Conservation (phyloP, 1,139 yeast genomes). For the Candida gigantensis region DNA sequence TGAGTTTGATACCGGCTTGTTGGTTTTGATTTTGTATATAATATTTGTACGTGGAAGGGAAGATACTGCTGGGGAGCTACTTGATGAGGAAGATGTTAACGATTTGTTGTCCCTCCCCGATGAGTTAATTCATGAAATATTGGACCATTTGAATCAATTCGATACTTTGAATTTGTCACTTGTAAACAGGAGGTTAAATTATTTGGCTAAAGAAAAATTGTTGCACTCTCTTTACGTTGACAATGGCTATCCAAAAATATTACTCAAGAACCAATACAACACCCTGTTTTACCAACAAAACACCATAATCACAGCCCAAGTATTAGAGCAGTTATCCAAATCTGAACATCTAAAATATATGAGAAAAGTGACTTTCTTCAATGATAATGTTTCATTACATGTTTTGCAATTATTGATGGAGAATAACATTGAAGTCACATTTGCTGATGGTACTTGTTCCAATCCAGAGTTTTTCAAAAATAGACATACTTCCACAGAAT, state of each 20-base stretch:
- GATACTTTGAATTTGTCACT: slow-evolving; percentile 11
- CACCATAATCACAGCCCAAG: slow-evolving; percentile 5
- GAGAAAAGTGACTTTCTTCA: slow-evolving; percentile 5
- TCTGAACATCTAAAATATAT: slow-evolving; percentile 1
- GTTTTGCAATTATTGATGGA: slow-evolving; percentile 1
- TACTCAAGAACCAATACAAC: slow-evolving; percentile 1
- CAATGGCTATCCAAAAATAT: slow-evolving; percentile 9
- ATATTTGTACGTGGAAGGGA: too few relatives aligned
- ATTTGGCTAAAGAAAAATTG: slow-evolving; percentile 8
- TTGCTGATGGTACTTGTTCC: slow-evolving; percentile 1
- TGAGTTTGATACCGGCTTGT: too few relatives aligned
- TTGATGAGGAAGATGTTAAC: too few relatives aligned
- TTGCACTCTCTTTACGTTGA: slow-evolving; percentile 12
- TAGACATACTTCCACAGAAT: too few relatives aligned
- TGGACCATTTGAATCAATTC: slow-evolving; percentile 13
- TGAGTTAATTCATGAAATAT: slow-evolving; percentile 12
- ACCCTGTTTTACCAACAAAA: slow-evolving; percentile 7
- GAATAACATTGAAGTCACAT: slow-evolving; percentile 1
- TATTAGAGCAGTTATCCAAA: slow-evolving; percentile 2
- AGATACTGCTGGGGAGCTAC: too few relatives aligned
- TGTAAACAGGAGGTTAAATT: slow-evolving; percentile 11
- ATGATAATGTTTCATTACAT: slow-evolving; percentile 3
- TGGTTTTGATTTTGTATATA: too few relatives aligned
- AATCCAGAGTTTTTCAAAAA: too few relatives aligned
- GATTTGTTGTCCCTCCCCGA: slow-evolving; percentile 9